Conservation (phyloP, 805 yeast genomes). For the Pichia paraexigua region DNA sequence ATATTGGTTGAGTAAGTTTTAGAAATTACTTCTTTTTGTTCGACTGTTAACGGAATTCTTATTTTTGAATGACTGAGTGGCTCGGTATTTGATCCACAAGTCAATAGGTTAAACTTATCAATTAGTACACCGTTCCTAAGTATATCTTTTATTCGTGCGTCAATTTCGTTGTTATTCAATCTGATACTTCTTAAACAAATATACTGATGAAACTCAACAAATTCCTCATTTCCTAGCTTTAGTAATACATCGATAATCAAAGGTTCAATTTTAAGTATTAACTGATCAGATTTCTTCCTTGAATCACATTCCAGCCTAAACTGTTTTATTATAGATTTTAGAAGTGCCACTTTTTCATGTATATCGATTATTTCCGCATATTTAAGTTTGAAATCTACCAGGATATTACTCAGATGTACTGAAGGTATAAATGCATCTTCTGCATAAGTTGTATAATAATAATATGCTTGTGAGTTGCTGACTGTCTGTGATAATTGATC, state of each 20-base stretch:
- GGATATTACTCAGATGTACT: neutral
- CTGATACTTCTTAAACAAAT: neutral
- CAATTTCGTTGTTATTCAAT: neutral
- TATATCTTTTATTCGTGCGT: neutral
- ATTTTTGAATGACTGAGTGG: neutral
- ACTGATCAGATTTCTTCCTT: neutral
- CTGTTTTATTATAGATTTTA: neutral
- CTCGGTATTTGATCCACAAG: neutral
- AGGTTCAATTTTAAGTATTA: neutral
- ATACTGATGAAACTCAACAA: neutral
- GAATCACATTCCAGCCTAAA: neutral
- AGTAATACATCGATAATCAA: neutral
- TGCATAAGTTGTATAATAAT: neutral
- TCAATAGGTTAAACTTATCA: conserved; percentile 1
- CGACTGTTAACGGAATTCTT: neutral
- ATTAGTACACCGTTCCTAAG: neutral
- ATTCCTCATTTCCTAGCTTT: neutral
- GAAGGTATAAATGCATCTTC: conserved; percentile 1
- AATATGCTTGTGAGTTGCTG: neutral
- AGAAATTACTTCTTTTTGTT: neutral
- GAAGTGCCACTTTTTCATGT: neutral
- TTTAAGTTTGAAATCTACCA: conserved; percentile 1
- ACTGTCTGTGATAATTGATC: neutral
- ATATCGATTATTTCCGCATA: neutral
- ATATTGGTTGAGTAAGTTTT: neutral